Conservation (phyloP, 164 flowering plant genomes). For the grape (Vitis vinifera) region ASM3070453v1 NC_081806.1:20373001-20373500, state of each 20-base stretch:
- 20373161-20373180: slow-evolving; percentile 79
- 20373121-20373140: slow-evolving; percentile 84
- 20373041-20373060: not conserved
- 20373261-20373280: not conserved
- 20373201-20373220: slow-evolving; percentile 84
- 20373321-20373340: slow-evolving; percentile 6
- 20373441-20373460: not conserved
- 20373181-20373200: slow-evolving; percentile 77
- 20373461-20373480: not conserved
- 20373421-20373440: not conserved
- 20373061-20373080: not conserved
- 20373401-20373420: slow-evolving; percentile 40
- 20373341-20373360: slow-evolving; percentile 92
- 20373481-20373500: too few relatives aligned
- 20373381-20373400: slow-evolving; percentile 81
- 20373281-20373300: slow-evolving; percentile 1
- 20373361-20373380: slow-evolving; percentile 89
- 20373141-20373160: slow-evolving; percentile 86
- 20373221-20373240: slow-evolving; percentile 58
- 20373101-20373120: slow-evolving; percentile 6
- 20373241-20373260: slow-evolving; percentile 5
- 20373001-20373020: too few relatives aligned
- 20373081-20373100: not conserved
- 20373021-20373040: too few relatives aligned
- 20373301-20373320: slow-evolving; percentile 1